Evolutionary conservation across 441 rosid genomes (phyloP), one percentile per base, ranked within the genome.

Genomic region (Lepidium campestre): DNA sequence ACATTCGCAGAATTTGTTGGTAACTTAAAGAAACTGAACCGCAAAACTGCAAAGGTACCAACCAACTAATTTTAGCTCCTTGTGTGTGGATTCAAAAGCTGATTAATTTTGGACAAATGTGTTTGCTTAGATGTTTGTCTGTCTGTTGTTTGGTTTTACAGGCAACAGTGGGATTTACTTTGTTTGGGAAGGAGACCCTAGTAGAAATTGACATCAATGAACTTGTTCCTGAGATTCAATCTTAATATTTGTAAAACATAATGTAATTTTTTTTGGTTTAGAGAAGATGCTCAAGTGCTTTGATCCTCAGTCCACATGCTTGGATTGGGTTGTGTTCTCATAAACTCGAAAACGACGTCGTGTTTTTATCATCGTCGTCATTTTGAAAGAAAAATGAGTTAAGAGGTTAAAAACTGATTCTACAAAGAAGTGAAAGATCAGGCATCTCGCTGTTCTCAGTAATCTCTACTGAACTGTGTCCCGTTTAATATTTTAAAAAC

Each of bases 101-200:
- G 45, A 18, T n/a, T 14, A 37, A 4, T 31, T 1, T 34, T 52
- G 31, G 2, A 10, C 31, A 31, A 57, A 40, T 57, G 14, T 65
- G 34, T 47, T 47, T 65, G 70, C 19, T 71, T 27, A 45, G 39
- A 57, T 17, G 31, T 10, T 2, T 9, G 12, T 10, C 2, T 66
- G 3, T 49, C 1, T 31, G 7, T 50, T 58, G 47, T 41, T 4
- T 54, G 39, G n/a, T 78, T 85, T 78, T 83, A 80, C 87, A 90
- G 98, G 97, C 84, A 73, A 93, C 94, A 5, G 93, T 93, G 64
- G 87, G 73, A 34, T 78, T 93, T 65, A 83, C 89, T 13, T 75
- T 90, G 49, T 90, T 93, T 68, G 96, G 98, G 39, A 90, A 90
- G 77, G 98, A 93, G 75, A 90, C 84, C 54, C 67, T 84, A 25